Evolutionary conservation across 2,329 filamentous ascomycete genomes (phyloP), one percentile per base, ranked within the genome.

Genomic region (Clonostachys rosea): DNA sequence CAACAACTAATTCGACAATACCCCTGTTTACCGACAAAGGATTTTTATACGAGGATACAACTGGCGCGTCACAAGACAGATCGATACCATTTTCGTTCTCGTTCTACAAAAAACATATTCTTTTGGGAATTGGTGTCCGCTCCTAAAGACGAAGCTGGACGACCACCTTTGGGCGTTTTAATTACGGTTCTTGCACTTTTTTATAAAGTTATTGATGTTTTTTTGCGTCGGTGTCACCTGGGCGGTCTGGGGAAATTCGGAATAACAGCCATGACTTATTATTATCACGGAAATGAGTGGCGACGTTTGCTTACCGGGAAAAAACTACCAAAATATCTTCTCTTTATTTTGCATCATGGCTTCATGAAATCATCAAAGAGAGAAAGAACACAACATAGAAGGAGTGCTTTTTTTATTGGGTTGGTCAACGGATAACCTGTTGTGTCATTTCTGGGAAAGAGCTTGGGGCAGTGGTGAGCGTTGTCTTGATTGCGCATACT

Each of bases 341-440:
- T 44, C 30, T 40, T 42, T 20, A 30, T 42, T 34, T 42, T 39
- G 24, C 43, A 20, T 46, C 44, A 49, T 33, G 47, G 47, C 39
- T 43, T 44, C 40, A 42, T 39, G 45, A 60, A 44, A 34, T 37
- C 62, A 66, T 65, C 63, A 67, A 63, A 63, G 61, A 30, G 24
- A 61, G 59, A 68, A 74, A 69, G 59, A 67, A 52, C 56, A 73
- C 24, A 30, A 30, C 75, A 76, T 78, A 78, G 74, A 74, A 48
- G 49, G 59, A 60, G 56, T 55, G 53, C 52, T 57, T 59, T 64
- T 57, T 63, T 50, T 53, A 59, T 66, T 58, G 60, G 59, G 60
- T 56, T 53, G 62, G 54, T 53, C 54, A 54, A 46, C 34, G 45
- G 47, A 46, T 47, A 47, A 48, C 49, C 51, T 48, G 43, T 42